phyloP scores from a whole-genome alignment of 2,329 filamentous ascomycete species.

The Coniochaeta pulveracea region DNA sequence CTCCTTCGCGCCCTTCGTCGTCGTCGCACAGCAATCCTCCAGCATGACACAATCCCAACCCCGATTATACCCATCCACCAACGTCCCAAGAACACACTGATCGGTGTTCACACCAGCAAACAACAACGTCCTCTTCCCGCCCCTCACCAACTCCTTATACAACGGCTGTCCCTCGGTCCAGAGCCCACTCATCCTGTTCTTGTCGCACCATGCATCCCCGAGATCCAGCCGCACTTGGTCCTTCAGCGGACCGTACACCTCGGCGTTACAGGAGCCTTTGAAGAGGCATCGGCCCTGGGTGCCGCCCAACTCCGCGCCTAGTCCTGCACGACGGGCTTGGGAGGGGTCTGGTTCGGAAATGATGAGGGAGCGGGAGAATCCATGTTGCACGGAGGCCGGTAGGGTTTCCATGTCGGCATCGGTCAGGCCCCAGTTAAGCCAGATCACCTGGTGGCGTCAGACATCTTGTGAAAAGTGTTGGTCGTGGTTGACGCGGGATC shows the following conservation, averaged over 20 bases:
- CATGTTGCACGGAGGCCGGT: constrained; percentile 34
- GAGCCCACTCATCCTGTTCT: constrained; percentile 47
- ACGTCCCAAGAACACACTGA: constrained; percentile 46
- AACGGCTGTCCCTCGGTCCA: constrained; percentile 33
- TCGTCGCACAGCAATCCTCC: constrained; percentile 42
- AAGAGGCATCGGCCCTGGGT: constrained; percentile 29
- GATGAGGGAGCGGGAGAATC: constrained; percentile 32
- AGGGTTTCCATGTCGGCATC: constrained; percentile 36
- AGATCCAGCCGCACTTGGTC: background rate
- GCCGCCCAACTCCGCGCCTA: constrained; percentile 34
- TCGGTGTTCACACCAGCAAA: constrained; percentile 52
- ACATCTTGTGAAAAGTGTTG: background rate
- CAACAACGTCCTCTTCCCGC: constrained; percentile 34
- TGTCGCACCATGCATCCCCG: constrained; percentile 23
- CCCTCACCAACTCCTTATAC: constrained; percentile 23
- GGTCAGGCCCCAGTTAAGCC: constrained; percentile 47
- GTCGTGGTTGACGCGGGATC: background rate
- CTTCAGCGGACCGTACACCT: constrained; percentile 2
- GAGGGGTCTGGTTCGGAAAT: constrained; percentile 5
- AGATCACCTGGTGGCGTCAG: constrained; percentile 25
- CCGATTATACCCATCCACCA: constrained; percentile 41
- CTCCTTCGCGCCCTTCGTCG: constrained; percentile 24
- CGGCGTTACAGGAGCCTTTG: constrained; percentile 6
- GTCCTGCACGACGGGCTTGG: constrained; percentile 17
- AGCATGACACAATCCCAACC: constrained; percentile 45